Conservation (phyloP, 345 rosid species). For the Moricandia arvensis region DNA sequence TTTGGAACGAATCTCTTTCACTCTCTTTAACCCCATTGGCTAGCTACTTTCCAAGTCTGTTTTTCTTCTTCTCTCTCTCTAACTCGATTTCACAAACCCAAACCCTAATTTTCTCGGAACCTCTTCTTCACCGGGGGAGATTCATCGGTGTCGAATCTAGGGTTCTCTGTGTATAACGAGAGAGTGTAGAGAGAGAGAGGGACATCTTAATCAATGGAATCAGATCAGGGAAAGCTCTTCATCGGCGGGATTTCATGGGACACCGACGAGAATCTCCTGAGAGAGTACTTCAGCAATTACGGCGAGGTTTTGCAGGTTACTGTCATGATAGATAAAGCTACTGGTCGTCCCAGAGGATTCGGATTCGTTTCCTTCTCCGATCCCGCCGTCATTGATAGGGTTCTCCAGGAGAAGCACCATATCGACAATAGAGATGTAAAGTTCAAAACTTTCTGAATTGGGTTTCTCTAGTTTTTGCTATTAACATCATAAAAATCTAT, state of each 20-base stretch:
- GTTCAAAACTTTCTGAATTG: background rate
- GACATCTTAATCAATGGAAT: conserved; percentile 51
- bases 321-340: conserved; percentile 71
- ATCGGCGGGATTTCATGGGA: conserved; percentile 98
- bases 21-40: conserved; percentile 33
- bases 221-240: conserved; percentile 89
- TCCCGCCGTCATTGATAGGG: conserved; percentile 59
- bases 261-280: conserved; percentile 66
- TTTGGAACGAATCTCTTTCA: background rate
- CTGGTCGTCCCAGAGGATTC: conserved; percentile 78
- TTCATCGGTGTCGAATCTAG: conserved; percentile 31
- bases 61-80: background rate
- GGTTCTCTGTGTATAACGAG: background rate
- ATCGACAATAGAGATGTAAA: conserved; percentile 78
- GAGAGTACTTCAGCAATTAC: conserved; percentile 61
- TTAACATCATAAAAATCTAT: background rate
- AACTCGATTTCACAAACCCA: conserved; percentile 28
- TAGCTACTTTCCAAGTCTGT: conserved; percentile 3
- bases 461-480: background rate
- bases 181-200: background rate
- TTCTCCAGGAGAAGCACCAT: conserved; percentile 71
- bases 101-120: conserved; percentile 36
- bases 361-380: conserved; percentile 85
- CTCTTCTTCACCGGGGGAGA: conserved; percentile 28
- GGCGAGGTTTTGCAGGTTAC: conserved; percentile 71